These are phyloP conservation scores for Lachancea waltii DNA, from an alignment of 805 yeast species.

Conservation along the genomic window DNA sequence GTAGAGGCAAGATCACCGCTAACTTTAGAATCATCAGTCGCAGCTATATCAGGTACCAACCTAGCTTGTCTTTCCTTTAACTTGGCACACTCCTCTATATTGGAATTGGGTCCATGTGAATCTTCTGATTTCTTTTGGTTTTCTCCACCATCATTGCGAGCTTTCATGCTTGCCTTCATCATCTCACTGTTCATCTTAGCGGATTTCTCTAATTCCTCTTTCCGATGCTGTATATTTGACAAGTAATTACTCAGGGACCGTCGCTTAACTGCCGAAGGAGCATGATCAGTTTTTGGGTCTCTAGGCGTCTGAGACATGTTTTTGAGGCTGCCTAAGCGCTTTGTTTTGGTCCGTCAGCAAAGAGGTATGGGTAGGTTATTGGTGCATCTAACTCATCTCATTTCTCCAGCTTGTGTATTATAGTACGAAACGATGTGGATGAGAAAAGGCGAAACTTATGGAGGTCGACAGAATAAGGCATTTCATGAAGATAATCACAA, in stretches of 20 bases:
- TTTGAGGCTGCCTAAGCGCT: neutral
- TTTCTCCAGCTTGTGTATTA: too few relatives aligned
- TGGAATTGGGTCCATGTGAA: too few relatives aligned
- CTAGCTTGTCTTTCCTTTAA: too few relatives aligned
- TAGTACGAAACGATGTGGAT: too few relatives aligned
- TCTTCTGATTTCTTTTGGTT: constrained; percentile 9
- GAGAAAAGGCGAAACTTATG: too few relatives aligned
- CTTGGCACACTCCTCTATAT: too few relatives aligned
- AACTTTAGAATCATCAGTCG: too few relatives aligned
- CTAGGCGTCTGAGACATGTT: constrained; percentile 9
- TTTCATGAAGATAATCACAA: too few relatives aligned
- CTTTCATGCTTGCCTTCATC: neutral
- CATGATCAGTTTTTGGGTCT: neutral
- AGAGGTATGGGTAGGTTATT: neutral
- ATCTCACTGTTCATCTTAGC: constrained; percentile 7
- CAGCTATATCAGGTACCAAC: too few relatives aligned
- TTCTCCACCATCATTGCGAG: constrained; percentile 6
- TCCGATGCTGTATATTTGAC: constrained; percentile 26
- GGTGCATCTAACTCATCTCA: neutral
- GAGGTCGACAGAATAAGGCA: too few relatives aligned
- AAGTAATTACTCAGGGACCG: constrained; percentile 31
- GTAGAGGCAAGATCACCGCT: too few relatives aligned
- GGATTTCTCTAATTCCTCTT: constrained; percentile 26
- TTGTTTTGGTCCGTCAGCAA: neutral
- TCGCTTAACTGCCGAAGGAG: constrained; percentile 17